Base-by-base conservation (phyloP, 164 flowering plant genomes). In the Sedum album region DNA sequence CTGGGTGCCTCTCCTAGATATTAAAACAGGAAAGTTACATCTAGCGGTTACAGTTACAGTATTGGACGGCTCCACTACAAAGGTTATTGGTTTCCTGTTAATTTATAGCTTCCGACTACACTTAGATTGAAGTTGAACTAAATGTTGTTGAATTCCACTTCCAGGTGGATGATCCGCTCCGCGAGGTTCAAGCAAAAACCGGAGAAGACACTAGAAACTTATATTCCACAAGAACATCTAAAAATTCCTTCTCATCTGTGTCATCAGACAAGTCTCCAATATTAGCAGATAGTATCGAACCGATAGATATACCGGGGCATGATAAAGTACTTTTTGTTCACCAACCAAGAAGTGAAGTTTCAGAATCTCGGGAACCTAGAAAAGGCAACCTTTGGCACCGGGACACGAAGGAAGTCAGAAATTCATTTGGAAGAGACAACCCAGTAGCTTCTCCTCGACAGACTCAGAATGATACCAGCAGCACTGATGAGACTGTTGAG, bases 11-110 rank as follows among this genome's bases (percentile, higher is more conserved):
- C 93, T 95, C 66, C 74, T 82, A 77, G 85, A 92, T 70, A 77
- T 92, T n/a, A 90, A 86, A 78, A 81, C 71, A 57, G 99, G 99
- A 66, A 85, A 96, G 80, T 70, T 95, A 80, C 99, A 81, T 79
- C 76, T 95, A 31, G 97, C 89, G 62, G 63, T 95, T 31, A 88
- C 94, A 66, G 63, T 95, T 31, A 88, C 94, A 66, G 83, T 92
- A 17, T 57, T 7, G 4, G 55, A 75, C 63, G 91, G 89, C 70
- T 82, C 38, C 25, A 71, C 55, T 53, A 75, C 39, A 46, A 84
- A 85, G 97, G 99, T 35, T 3, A 3, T 35, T 35, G 3, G 3
- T 7, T 35, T 35, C 38, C n/a, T n/a, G n/a, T n/a, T n/a, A n/a
- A n/a, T n/a, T n/a, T n/a, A n/a, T n/a, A 35, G 3, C 38, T 35